These are phyloP conservation scores for Rhamnella rubrinervis DNA, from an alignment of 331 rosid genomes.

Conservation along the genomic window DNA sequence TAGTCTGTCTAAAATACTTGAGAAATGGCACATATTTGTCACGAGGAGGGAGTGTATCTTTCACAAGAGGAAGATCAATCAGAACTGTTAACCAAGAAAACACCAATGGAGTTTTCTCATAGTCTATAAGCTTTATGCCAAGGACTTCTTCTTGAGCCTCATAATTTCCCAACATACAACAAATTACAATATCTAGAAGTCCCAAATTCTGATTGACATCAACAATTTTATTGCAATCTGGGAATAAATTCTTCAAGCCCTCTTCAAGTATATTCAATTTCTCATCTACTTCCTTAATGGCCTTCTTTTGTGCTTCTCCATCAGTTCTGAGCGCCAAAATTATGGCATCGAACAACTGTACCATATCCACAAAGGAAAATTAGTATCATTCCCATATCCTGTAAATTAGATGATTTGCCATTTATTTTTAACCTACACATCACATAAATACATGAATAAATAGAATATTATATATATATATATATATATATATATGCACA, in stretches of 20 bases:
- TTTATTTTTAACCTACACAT: too few species aligned
- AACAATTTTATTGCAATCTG: slow-evolving; percentile 1
- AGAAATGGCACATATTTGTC: slow-evolving; percentile 29
- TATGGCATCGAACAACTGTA: slow-evolving; percentile 12
- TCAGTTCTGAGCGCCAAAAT: neutral
- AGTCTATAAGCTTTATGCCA: slow-evolving; percentile 24
- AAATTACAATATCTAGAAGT: slow-evolving; percentile 23
- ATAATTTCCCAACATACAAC: slow-evolving; percentile 11
- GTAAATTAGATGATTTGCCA: too few species aligned
- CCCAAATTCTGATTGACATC: slow-evolving; percentile 16
- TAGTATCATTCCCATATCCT: too few species aligned
- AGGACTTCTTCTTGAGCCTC: slow-evolving; percentile 34
- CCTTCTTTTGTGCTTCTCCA: slow-evolving; percentile 25
- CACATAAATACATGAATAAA: too few species aligned
- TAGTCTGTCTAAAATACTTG: neutral
- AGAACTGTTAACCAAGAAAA: slow-evolving; percentile 23
- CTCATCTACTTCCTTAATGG: neutral
- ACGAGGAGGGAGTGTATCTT: slow-evolving; percentile 29
- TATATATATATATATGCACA: too few species aligned
- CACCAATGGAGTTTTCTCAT: slow-evolving; percentile 21
- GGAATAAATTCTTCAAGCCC: slow-evolving; percentile 11
- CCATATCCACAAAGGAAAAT: too few species aligned
- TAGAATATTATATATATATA: too few species aligned
- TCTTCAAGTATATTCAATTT: slow-evolving; percentile 15
- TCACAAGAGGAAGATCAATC: slow-evolving; percentile 18